Evolutionary conservation across 257 asterid species (phyloP), one percentile per base, ranked within the genome.

Genomic region (Striga asiatica): DNA sequence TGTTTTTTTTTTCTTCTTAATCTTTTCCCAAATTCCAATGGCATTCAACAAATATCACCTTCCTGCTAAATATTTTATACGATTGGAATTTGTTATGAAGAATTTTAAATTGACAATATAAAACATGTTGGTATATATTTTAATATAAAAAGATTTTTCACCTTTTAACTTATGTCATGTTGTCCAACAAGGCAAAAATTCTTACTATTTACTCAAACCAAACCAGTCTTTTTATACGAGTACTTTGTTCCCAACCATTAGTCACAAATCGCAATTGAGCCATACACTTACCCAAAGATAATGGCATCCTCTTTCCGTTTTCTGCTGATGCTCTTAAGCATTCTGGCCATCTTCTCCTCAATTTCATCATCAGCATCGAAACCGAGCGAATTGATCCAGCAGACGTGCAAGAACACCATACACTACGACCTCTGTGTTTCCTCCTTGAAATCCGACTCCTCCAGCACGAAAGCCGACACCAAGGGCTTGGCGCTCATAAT

Each of bases 351-450:
- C 67, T 24, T 50, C 28, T 64, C 82, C 21, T 14, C 66, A 12
- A 24, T n/a, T 7, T 3, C 4, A 31, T 37, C 58, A 10, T 65
- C 65, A 11, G 35, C 71, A n/a, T 11, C 5, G 61, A 2, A 66
- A 58, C 61, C 21, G 77, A 8, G 70, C n/a, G n/a, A 74, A 56
- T 59, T 89, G 46, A 86, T 89, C 21, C 77, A 76, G 46, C 75
- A 70, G 21, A 86, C 93, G 9, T 89, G 98, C 79, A 78, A 75
- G 42, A 73, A 9, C 71, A 81, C 97, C 27, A 77, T 76, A 22
- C 75, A 89, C 80, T 89, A 76, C 27, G 88, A 81, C 7, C 83
- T 89, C 1, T 89, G 97, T 28, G 66, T 83, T 0, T 79, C 93
- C n/a, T 76, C 89, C 10, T 75, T 89, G 34, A 72, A 68, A 67